These are phyloP conservation scores for Iris pallida DNA, from an alignment of 116 monocot genomes.

Conservation along the genomic window DNA sequence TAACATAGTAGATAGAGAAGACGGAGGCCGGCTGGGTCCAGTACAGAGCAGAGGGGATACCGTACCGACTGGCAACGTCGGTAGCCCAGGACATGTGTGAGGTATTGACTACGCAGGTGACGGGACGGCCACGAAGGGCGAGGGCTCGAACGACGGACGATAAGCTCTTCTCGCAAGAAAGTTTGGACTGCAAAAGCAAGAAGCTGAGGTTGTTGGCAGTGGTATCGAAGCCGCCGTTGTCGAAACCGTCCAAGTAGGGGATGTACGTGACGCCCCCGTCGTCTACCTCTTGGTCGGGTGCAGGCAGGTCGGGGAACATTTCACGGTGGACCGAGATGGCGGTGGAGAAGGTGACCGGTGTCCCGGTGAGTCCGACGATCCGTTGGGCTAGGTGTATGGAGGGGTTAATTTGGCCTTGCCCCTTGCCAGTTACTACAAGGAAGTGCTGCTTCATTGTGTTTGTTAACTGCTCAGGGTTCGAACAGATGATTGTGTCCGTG, in stretches of 20 bases:
- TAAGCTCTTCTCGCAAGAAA: neutral
- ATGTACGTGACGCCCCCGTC: slow-evolving; percentile 20
- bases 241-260: slow-evolving; percentile 32
- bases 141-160: slow-evolving; percentile 10
- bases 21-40: slow-evolving; percentile 67
- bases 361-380: neutral
- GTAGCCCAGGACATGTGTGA: slow-evolving; percentile 18
- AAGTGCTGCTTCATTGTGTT: neutral
- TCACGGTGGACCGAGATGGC: slow-evolving; percentile 22
- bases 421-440: slow-evolving; percentile 3
- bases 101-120: slow-evolving; percentile 25
- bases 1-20: slow-evolving; percentile 42
- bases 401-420: slow-evolving; percentile 22
- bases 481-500: no score
- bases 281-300: slow-evolving; percentile 6
- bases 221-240: neutral
- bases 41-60: slow-evolving; percentile 14
- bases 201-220: neutral
- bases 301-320: slow-evolving; percentile 22
- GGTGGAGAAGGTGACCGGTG: slow-evolving; percentile 28
- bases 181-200: slow-evolving; percentile 2
- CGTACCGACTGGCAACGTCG: slow-evolving; percentile 9
- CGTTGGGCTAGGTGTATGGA: slow-evolving; percentile 13
- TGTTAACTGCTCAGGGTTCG: neutral
- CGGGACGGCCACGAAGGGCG: slow-evolving; percentile 4